Evolutionary conservation across 2,329 filamentous ascomycete genomes (phyloP), one percentile per base, ranked within the genome.

Genomic region (Pseudogymnoascus sp.): DNA sequence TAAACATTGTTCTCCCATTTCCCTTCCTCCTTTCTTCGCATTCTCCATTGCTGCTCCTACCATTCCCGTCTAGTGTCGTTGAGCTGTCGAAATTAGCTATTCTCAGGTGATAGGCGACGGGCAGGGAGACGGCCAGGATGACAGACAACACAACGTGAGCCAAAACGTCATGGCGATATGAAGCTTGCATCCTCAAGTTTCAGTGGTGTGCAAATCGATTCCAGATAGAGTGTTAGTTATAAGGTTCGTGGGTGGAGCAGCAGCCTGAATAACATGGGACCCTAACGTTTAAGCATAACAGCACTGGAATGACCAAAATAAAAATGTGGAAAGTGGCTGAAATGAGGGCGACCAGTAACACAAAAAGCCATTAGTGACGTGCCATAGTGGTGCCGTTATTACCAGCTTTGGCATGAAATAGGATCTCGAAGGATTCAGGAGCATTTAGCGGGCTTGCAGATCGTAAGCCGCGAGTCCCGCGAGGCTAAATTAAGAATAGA

Each of bases 381-480:
- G 21, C 44, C 21, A 50, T 50, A 25, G 44, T 50, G 12, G 44
- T 6, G 12, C 25, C 6, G 44, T 14, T 50, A 25, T 50, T 25
- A 21, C 21, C 44, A 50, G 23, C 44, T 50, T 42, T 50, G n/a
- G 44, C 21, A 14, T n/a, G 44, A 50, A 47, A 14, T 50, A 25
- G 44, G 44, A 25, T 50, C 44, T 50, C 44, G 44, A 50, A 50
- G 44, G 44, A 25, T 50, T 50, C 44, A 50, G 44, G 44, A 50
- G 40, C 18, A 21, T 44, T 44, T 21, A 42, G 38, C n/a, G 38
- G 42, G 42, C 11, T 23, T 44, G 42, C 42, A 44, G 42, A 44
- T 44, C 42, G 42, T 14, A 44, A 44, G 42, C 42, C 12, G 44
- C 7, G 21, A 25, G 23, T 23, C 44, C 44, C 23, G 14, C 21